Conservation (phyloP, 2,329 filamentous ascomycete genomes). For the Rachicladosporium sp. region DNA sequence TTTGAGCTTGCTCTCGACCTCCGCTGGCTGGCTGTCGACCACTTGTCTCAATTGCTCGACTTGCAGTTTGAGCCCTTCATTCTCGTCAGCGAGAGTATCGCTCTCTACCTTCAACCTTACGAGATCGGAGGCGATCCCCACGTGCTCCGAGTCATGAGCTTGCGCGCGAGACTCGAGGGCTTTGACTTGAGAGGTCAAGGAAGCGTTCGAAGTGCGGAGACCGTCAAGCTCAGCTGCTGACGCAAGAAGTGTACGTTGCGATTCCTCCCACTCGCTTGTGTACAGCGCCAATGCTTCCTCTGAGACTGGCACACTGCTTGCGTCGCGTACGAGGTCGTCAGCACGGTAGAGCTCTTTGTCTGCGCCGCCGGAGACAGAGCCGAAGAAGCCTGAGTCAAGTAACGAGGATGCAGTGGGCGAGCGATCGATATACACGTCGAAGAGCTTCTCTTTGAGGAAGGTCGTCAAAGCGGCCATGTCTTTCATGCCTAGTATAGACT, state of each 20-base stretch:
- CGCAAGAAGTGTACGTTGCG: constrained; percentile 67
- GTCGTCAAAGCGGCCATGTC: constrained; percentile 84
- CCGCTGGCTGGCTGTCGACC: constrained; percentile 77
- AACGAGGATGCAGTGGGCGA: constrained; percentile 85
- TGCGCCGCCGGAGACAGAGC: constrained; percentile 71
- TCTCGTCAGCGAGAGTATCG: constrained; percentile 75
- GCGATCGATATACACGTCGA: constrained; percentile 94
- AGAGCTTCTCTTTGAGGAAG: constrained; percentile 86
- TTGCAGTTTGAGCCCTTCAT: constrained; percentile 75
- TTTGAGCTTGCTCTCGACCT: constrained; percentile 72
- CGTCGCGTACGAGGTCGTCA: constrained; percentile 84
- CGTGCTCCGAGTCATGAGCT: constrained; percentile 79
- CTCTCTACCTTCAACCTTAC: constrained; percentile 91
- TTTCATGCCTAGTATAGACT: constrained; percentile 65
- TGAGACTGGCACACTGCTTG: constrained; percentile 75
- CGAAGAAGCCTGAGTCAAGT: constrained; percentile 93
- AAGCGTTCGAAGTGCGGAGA: constrained; percentile 54
- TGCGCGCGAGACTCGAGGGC: constrained; percentile 79
- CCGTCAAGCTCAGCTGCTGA: constrained; percentile 69
- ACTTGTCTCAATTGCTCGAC: constrained; percentile 74
- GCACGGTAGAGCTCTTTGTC: constrained; percentile 96
- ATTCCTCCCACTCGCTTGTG: constrained; percentile 82
- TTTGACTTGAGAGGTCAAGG: constrained; percentile 64
- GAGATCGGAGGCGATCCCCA: constrained; percentile 78
- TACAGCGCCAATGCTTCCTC: constrained; percentile 72